Base-by-base conservation (phyloP, 306 rosid genomes). In the Fagus crenata region DNA sequence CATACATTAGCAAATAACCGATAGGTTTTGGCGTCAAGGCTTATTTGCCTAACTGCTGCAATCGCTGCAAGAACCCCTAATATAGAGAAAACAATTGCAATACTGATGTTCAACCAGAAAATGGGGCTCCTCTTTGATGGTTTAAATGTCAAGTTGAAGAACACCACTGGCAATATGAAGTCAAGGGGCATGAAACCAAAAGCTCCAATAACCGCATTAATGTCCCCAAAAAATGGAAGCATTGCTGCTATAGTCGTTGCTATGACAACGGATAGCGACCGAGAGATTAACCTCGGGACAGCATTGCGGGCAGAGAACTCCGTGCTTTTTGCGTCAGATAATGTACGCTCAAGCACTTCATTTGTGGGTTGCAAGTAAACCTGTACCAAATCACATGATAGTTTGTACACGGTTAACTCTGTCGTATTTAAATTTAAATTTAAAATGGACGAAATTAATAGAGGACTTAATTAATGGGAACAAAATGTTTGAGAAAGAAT, bases 151-250 rank as follows among this genome's bases (percentile, higher is more conserved):
- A 86, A 71, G 84, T 91, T 89, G 88, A 75, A 90, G 80, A 94
- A 82, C 54, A 92, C 40, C 43, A 78, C 77, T 2, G 97, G 98
- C 72, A 92, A 83, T 31, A 90, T 79, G 76, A 92, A 93, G 75
- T 92, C 98, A 9, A 92, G 94, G 55, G 97, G 97, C 5, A 90
- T 89, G 72, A 90, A 90, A 7, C 97, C 96, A 73, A 93, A 90
- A 37, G 98, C 97, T 72, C 98, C 94, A 2, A 94, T 88, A 1
- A 94, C 83, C 0, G 90, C 81, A 75, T 86, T 90, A 58, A 90
- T 83, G 81, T 93, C 94, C 28, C 93, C 96, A 39, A 91, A 93
- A 77, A 93, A 92, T 40, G 97, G 98, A 81, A 92, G 88, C 96
- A 93, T 90, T 13, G 97, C 97, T 68, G 89, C 90, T 78, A 90